Evolutionary conservation across 441 rosid species (phyloP), one percentile per base, ranked within the genome.

Genomic region (Adansonia gregorii): DNA sequence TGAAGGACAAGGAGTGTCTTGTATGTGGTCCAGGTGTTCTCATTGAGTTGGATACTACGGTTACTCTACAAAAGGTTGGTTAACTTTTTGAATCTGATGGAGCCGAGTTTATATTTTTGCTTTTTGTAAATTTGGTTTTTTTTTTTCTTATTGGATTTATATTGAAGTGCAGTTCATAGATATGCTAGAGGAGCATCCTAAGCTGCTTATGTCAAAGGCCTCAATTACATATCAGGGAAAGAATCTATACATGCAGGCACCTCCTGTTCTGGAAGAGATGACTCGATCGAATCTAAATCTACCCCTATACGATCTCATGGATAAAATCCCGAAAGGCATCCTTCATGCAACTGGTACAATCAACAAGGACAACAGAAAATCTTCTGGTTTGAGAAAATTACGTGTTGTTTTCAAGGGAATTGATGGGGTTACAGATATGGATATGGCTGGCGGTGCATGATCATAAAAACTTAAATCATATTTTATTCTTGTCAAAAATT

Each of bases 241-340:
- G 79, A 94, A 85, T 82, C 87, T 94, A 56, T 91, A 95, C 88
- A 92, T 94, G 99, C 97, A 92, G 83, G 97, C 97, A 20, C 99
- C 97, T 75, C 94, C 90, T 1, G 95, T 95, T 79, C 87, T 95
- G 80, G 98, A 94, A 83, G 97, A 94, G 85, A 87, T 92, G 95
- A 87, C 92, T 73, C 82, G 97, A 70, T 86, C 92, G 59, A 94
- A 95, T 87, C 83, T 95, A 55, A 81, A 79, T 73, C 74, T 72
- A 14, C 85, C 84, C 2, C 91, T 95, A 12, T 93, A 84, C 83
- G 95, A 95, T 35, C 92, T 95, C 39, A 89, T 91, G 93, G 95
- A 90, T 69, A 91, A 90, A 85, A 84, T 83, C 15, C 51, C 82
- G 0, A 91, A 83, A 76, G 99, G 87, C 69, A 73, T 83, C 31